Evolutionary conservation across 805 yeast genomes (phyloP).

Genomic region (Starmera dryadoides): DNA sequence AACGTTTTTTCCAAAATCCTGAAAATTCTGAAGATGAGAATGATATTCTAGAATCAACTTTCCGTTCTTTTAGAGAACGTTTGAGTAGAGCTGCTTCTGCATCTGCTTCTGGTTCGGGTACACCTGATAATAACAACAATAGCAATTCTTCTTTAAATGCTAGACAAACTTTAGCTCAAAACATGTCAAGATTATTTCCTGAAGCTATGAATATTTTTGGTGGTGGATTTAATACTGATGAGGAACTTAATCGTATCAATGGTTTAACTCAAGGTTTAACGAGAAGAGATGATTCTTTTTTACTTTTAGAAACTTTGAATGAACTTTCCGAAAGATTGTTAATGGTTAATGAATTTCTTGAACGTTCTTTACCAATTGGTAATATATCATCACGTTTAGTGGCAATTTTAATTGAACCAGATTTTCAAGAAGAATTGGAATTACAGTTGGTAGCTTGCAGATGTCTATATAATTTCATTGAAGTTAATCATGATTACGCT

Average conservation of each 20-base stretch:
- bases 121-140: neutral
- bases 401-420: slow-evolving; percentile 48
- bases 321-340: slow-evolving; percentile 58
- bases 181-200: slow-evolving; percentile 29
- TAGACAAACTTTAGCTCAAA: slow-evolving; percentile 12
- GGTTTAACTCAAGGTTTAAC: slow-evolving; percentile 15
- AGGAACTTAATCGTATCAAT: slow-evolving; percentile 14
- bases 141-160: neutral
- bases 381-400: slow-evolving; percentile 49
- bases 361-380: slow-evolving; percentile 54
- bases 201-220: slow-evolving; percentile 28
- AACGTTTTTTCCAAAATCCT: slow-evolving; percentile 8
- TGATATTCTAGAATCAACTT: slow-evolving; percentile 18
- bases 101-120: slow-evolving; percentile 7
- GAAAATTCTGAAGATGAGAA: slow-evolving; percentile 2
- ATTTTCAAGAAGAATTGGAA: slow-evolving; percentile 59
- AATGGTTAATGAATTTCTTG: slow-evolving; percentile 65
- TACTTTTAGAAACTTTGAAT: slow-evolving; percentile 56
- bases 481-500: slow-evolving; percentile 60
- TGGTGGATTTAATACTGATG: slow-evolving; percentile 14
- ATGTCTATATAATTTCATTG: slow-evolving; percentile 74
- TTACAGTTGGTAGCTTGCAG: slow-evolving; percentile 80
- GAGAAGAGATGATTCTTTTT: slow-evolving; percentile 43
- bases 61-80: slow-evolving; percentile 18
- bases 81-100: slow-evolving; percentile 18